Percentiles rank a stretch among this genome's conserved stretches.
phyloP scores from a whole-genome alignment of 441 rosid genomes.

The Eugenia klotzschiana region DNA sequence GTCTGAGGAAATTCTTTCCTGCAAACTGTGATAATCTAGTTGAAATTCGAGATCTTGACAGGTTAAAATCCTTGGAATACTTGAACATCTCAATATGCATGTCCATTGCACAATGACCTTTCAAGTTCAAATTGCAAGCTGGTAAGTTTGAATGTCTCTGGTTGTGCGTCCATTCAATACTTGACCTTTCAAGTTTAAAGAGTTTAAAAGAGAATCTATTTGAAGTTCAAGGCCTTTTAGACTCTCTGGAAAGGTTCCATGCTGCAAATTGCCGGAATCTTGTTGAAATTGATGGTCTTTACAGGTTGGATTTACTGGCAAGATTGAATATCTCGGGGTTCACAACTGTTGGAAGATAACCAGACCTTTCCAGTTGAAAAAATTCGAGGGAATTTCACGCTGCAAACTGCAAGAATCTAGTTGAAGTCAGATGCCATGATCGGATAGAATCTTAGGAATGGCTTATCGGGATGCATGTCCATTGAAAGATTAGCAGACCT shows the following conservation, averaged over 20 bases:
- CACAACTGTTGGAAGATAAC: background rate
- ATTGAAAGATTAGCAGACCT: too few relatives aligned
- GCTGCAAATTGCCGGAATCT: background rate
- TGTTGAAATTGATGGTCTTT: background rate
- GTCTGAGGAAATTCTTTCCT: background rate
- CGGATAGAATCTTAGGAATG: background rate
- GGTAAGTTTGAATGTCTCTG: background rate
- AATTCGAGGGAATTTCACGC: background rate
- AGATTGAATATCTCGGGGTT: background rate
- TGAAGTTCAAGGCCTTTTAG: background rate
- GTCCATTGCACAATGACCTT: background rate
- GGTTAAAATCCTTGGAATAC: background rate
- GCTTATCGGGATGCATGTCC: too few relatives aligned
- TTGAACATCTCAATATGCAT: background rate
- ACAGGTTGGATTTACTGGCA: background rate
- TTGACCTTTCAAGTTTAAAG: background rate
- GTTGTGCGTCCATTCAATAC: background rate
- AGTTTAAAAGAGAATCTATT: background rate
- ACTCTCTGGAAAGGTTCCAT: background rate
- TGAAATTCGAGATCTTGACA: background rate
- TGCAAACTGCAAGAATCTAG: background rate
- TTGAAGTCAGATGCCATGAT: background rate
- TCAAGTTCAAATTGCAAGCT: too few relatives aligned
- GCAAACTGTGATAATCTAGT: background rate
- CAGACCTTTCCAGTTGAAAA: background rate